Evolutionary conservation across 805 yeast genomes (phyloP).

Genomic region (Starmerella floricola): DNA sequence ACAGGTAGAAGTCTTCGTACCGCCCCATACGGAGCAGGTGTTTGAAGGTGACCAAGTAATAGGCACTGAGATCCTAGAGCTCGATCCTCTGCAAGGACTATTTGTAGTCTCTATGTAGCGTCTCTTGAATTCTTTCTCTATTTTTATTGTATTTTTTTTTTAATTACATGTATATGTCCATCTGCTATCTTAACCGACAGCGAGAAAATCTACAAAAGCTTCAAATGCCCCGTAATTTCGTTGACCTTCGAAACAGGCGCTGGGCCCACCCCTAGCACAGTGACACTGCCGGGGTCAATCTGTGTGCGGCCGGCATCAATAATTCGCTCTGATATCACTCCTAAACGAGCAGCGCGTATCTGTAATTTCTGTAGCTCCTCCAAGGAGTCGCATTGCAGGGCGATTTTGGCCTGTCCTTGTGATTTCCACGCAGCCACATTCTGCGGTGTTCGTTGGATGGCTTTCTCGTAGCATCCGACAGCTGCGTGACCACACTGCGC

Average conservation of each 20-base stretch:
- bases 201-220: constrained; percentile 46
- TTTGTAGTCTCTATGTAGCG: constrained; percentile 31
- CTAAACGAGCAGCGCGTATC: constrained; percentile 68
- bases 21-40: constrained; percentile 16
- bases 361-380: constrained; percentile 59
- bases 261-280: constrained; percentile 95
- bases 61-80: constrained; percentile 36
- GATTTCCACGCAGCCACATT: constrained; percentile 65
- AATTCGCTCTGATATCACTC: constrained; percentile 66
- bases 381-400: constrained; percentile 52
- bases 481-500: constrained; percentile 99
- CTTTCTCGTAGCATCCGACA: constrained; percentile 60
- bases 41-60: constrained; percentile 32
- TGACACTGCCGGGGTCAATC: constrained; percentile 89
- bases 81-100: constrained; percentile 34
- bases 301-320: constrained; percentile 98
- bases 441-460: constrained; percentile 46
- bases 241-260: constrained; percentile 74
- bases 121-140: too few relatives aligned
- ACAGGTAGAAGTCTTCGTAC: constrained; percentile 32
- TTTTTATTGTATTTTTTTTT: too few relatives aligned
- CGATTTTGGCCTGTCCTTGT: constrained; percentile 87
- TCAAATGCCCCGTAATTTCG: constrained; percentile 66
- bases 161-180: too few relatives aligned
- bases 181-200: too few relatives aligned